Conservation (phyloP, 139 green algal genomes). For the Tetradesmus lagerheimii region DNA sequence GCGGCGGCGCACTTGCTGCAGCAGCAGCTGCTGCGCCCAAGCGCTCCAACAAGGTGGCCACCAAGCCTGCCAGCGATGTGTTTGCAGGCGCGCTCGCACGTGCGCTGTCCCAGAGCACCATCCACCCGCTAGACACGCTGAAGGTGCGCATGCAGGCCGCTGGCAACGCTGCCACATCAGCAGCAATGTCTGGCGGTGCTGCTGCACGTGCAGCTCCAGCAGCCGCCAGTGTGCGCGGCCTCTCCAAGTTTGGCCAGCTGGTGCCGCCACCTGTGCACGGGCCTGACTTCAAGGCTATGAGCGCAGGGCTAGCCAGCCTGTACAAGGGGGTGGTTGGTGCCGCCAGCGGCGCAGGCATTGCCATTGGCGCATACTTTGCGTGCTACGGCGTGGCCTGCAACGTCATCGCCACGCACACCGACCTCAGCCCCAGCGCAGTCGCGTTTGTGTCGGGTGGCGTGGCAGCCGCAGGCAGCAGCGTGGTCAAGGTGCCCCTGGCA, state of each 20-base stretch:
- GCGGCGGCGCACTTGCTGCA: slow-evolving; percentile 34
- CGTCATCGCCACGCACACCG: slow-evolving; percentile 62
- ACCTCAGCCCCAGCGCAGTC: slow-evolving; percentile 61
- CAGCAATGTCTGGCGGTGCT: not conserved
- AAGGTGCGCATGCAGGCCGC: slow-evolving; percentile 87
- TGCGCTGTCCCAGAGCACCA: slow-evolving; percentile 88
- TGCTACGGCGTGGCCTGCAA: slow-evolving; percentile 88
- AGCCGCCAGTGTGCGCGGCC: slow-evolving; percentile 12
- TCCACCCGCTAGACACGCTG: slow-evolving; percentile 95
- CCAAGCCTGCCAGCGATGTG: slow-evolving; percentile 83
- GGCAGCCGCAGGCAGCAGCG: slow-evolving; percentile 82
- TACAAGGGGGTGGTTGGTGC: slow-evolving; percentile 92
- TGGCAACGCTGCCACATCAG: not conserved
- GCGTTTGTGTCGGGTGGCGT: slow-evolving; percentile 84
- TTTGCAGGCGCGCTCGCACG: slow-evolving; percentile 88
- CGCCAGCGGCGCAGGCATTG: slow-evolving; percentile 92
- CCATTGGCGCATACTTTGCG: slow-evolving; percentile 96
- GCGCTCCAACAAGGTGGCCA: slow-evolving; percentile 38
- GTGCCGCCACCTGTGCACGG: slow-evolving; percentile 59
- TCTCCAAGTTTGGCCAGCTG: slow-evolving; percentile 77
- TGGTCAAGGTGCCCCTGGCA: slow-evolving; percentile 88
- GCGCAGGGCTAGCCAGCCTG: slow-evolving; percentile 64
- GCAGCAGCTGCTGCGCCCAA: not conserved
- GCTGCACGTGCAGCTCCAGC: not conserved
- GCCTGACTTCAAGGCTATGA: slow-evolving; percentile 37